Conservation (phyloP, 192 early-diverging fungal genomes). For the Coemansia sp. region DNA sequence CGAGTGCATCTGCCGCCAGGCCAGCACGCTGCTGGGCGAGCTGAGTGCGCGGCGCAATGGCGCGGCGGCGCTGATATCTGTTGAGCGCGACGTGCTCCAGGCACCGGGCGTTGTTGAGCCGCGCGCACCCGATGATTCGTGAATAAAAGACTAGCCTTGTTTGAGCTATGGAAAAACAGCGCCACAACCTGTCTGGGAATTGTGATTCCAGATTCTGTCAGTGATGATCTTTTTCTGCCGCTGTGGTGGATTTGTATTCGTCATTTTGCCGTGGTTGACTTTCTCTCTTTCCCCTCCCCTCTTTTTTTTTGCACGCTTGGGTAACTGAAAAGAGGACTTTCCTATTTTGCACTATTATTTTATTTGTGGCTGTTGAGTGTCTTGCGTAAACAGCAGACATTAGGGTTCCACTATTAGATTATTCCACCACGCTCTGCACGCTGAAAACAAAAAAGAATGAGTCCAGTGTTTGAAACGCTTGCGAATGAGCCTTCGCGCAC, state of each 20-base stretch:
- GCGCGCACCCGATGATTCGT: not conserved
- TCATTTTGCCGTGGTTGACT: too few species aligned
- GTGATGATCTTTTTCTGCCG: too few species aligned
- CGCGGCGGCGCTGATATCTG: slow-evolving; percentile 41
- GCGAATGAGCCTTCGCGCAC: slow-evolving; percentile 16
- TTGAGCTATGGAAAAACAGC: too few species aligned
- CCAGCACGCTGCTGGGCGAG: slow-evolving; percentile 36
- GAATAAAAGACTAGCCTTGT: too few species aligned
- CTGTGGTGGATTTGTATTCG: too few species aligned
- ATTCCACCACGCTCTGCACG: too few species aligned
- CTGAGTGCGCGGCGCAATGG: slow-evolving; percentile 36
- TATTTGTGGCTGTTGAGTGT: too few species aligned
- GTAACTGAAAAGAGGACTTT: not conserved
- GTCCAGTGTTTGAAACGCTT: slow-evolving; percentile 34
- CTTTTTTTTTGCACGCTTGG: not conserved
- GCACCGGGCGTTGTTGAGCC: not conserved
- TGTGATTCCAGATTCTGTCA: too few species aligned
- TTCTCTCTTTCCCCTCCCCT: not conserved
- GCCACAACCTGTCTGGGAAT: too few species aligned
- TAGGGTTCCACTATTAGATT: too few species aligned
- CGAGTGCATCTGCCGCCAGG: slow-evolving; percentile 50
- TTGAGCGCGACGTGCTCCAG: slow-evolving; percentile 37
- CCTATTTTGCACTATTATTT: not conserved
- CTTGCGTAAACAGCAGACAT: too few species aligned
- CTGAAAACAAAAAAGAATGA: slow-evolving; percentile 13